Evolutionary conservation across 2,329 filamentous ascomycete species (phyloP).

Genomic region (Aureobasidium sp.): DNA sequence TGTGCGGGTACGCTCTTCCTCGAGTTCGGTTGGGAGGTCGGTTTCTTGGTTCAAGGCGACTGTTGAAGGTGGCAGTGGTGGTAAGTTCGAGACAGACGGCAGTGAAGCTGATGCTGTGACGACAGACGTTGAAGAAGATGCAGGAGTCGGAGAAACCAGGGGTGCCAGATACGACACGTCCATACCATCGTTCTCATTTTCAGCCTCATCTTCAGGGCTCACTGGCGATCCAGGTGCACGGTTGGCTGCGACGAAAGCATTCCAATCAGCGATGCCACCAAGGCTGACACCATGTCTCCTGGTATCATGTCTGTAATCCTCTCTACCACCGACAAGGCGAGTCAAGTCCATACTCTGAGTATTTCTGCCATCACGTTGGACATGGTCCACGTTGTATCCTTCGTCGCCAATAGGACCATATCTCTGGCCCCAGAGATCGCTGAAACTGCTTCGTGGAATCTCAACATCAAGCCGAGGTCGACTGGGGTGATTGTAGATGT

Average conservation of each 20-base stretch:
- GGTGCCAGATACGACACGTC: background rate
- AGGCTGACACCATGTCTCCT: background rate
- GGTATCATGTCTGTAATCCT: background rate
- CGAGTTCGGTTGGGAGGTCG: too few relatives aligned
- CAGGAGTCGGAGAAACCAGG: background rate
- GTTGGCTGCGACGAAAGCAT: background rate
- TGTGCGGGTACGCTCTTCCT: background rate
- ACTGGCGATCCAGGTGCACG: background rate
- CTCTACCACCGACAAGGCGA: background rate
- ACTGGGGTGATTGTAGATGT: constrained; percentile 6
- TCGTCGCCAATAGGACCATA: constrained; percentile 1
- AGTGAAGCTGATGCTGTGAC: background rate
- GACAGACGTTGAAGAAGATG: background rate
- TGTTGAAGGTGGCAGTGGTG: background rate
- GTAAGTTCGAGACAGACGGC: background rate
- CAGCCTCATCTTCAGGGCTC: background rate
- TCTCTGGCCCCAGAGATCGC: constrained; percentile 11
- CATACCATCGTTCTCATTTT: background rate
- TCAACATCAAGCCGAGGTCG: background rate
- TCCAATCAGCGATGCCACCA: background rate
- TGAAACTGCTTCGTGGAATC: constrained; percentile 11
- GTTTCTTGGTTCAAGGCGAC: too few relatives aligned
- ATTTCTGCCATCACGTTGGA: background rate
- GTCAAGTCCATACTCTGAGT: background rate
- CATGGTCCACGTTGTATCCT: background rate